phyloP scores from a whole-genome alignment of 768 basidiomycete species.

The Calocera viscosa region DNA sequence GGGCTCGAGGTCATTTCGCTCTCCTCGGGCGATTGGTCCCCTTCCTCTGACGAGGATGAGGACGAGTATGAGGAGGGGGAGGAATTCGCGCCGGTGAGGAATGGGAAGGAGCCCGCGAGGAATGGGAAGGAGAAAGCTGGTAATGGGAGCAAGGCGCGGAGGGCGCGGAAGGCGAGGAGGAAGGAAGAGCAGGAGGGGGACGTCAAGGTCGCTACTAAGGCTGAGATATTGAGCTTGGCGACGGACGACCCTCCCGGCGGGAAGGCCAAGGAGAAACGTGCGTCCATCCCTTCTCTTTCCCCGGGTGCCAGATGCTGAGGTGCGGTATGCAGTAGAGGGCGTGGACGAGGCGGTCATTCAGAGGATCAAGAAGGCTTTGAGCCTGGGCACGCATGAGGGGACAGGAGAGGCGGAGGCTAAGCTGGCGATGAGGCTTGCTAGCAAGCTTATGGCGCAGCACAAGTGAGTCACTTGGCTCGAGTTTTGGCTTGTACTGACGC shows the following conservation, averaged over 20 bases:
- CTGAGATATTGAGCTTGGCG: background rate
- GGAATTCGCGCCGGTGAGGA: background rate
- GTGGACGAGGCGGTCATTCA: slow-evolving; percentile 3
- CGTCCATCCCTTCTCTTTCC: background rate
- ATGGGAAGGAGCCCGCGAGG: background rate
- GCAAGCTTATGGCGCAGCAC: slow-evolving; percentile 22
- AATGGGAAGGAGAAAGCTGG: background rate
- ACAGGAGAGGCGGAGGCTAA: slow-evolving; percentile 11
- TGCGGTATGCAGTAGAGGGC: background rate
- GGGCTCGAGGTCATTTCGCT: background rate
- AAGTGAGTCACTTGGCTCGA: slow-evolving; percentile 15
- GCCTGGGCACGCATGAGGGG: slow-evolving; percentile 7
- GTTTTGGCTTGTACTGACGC: background rate
- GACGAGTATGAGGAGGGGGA: background rate
- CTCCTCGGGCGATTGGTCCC: background rate
- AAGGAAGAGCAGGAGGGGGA: background rate
- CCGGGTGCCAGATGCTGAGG: background rate
- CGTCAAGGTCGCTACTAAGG: background rate
- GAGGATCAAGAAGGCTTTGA: slow-evolving; percentile 11
- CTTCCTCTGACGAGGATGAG: background rate
- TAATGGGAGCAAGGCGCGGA: too few relatives aligned
- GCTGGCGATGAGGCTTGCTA: slow-evolving; percentile 16
- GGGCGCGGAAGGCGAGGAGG: background rate
- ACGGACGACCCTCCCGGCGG: background rate
- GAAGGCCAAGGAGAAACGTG: slow-evolving; percentile 5